Base-by-base conservation (phyloP, 2,329 filamentous ascomycete genomes). In the Onygenales sp. region DNA sequence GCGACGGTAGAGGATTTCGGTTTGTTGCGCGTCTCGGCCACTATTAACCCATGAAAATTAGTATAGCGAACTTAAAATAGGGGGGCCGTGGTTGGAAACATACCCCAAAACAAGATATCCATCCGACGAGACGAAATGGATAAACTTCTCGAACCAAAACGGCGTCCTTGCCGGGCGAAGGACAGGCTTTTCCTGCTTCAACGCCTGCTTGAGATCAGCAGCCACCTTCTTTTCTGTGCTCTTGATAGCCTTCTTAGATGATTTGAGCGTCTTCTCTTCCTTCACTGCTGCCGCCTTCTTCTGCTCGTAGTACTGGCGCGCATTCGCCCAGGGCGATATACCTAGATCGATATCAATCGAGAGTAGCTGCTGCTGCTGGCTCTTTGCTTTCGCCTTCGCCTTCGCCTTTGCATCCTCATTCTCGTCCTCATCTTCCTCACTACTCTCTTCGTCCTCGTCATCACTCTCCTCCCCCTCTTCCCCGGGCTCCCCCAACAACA, bases 111-210 rank as follows among this genome's bases (percentile, higher is more conserved):
- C 87, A 5, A 98, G 78, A 66, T 97, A 96, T 4, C 92, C 91
- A 64, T 98, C 93, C 0, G 90, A 94, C 0, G 91, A 96, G 61
- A 97, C 81, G 72, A 98, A 98, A 79, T 89, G 97, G 32, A 84
- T 76, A 63, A 95, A 98, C 70, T 98, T 98, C 64, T 98, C 93
- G 61, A 96, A 98, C 93, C 93, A 98, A 63, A 91, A 81, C 59
- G 85, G 86, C 63, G 84, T 86, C 53, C 93, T 82, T 7, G 95
- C 85, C 0, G 87, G 89, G 45, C 91, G 84, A 8, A 97, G 73
- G 2, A 94, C 75, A 17, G 89, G 85, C 68, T 95, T 96, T 70
- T 97, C 93, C 65, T 93, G 86, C 72, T 95, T 95, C 54, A 97
- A 70, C 0, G 84, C 86, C 63, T 90, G 92, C 71, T 88, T 94